phyloP scores from a whole-genome alignment of 805 yeast genomes.

The Hanseniaspora pseudoguilliermondii region DNA sequence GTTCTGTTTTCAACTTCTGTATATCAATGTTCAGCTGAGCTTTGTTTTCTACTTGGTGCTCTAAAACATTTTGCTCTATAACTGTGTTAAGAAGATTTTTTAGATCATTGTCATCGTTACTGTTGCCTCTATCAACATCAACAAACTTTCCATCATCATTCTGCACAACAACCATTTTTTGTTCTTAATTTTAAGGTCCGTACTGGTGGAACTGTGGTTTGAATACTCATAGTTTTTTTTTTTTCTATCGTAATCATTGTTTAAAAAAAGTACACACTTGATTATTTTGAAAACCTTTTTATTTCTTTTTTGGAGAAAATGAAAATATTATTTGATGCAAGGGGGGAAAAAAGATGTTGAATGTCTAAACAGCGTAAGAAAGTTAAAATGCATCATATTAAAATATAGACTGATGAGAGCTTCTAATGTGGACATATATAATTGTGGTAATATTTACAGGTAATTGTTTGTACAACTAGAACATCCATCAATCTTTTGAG shows the following conservation, averaged over 20 bases:
- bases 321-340: too few species aligned
- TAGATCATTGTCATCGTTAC: constrained; percentile 19
- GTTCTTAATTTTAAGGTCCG: neutral
- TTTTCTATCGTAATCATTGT: too few species aligned
- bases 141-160: constrained; percentile 10
- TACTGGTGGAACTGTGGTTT: too few species aligned
- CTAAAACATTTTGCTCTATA: constrained; percentile 62
- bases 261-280: too few species aligned
- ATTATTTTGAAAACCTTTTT: too few species aligned
- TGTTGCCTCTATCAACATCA: neutral
- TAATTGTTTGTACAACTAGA: neutral
- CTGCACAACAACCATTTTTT: constrained; percentile 1
- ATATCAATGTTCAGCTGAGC: constrained; percentile 51
- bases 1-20: constrained; percentile 62
- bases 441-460: neutral
- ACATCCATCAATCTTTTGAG: neutral
- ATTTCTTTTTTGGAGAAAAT: too few species aligned
- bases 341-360: too few species aligned
- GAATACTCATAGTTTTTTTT: too few species aligned
- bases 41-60: constrained; percentile 51
- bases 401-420: too few species aligned
- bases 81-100: constrained; percentile 41
- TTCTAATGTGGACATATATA: too few species aligned
- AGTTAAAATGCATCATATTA: too few species aligned
- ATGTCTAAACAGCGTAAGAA: too few species aligned